A percentile compares a stretch with the other conserved stretches of the same genome.
These are phyloP conservation scores for Chloris gayana DNA, from an alignment of 176 grass and related monocot species.

Conservation along the genomic window DNA sequence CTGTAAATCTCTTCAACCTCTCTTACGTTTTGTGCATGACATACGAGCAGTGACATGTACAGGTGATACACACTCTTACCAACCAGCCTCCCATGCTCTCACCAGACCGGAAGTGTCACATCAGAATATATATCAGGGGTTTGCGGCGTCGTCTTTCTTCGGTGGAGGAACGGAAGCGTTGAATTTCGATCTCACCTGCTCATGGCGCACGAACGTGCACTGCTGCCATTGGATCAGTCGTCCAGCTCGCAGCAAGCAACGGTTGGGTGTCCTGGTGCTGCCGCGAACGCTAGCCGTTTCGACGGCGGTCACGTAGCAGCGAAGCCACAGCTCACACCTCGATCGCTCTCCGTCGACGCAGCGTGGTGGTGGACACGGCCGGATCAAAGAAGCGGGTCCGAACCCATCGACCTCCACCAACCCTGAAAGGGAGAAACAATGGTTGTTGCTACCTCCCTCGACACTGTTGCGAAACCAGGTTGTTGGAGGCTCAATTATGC, in stretches of 20 bases:
- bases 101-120: not conserved
- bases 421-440: not conserved
- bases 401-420: slow-evolving; percentile 31
- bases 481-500: slow-evolving; percentile 24
- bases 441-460: slow-evolving; percentile 1
- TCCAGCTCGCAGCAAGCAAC: not conserved
- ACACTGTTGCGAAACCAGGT: slow-evolving; percentile 17
- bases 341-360: not conserved
- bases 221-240: not conserved
- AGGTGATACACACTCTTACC: not conserved
- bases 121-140: not conserved
- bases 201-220: not conserved
- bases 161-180: not conserved
- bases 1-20: not conserved
- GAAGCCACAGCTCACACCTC: not conserved
- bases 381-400: not conserved
- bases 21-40: not conserved
- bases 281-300: not conserved
- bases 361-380: not conserved
- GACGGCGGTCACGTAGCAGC: not conserved
- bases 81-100: not conserved
- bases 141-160: not conserved
- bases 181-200: not conserved
- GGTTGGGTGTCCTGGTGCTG: not conserved
- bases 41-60: not conserved